Evolutionary conservation across 495 filamentous ascomycete species (phyloP).

Genomic region (Tetracladium setigerum): DNA sequence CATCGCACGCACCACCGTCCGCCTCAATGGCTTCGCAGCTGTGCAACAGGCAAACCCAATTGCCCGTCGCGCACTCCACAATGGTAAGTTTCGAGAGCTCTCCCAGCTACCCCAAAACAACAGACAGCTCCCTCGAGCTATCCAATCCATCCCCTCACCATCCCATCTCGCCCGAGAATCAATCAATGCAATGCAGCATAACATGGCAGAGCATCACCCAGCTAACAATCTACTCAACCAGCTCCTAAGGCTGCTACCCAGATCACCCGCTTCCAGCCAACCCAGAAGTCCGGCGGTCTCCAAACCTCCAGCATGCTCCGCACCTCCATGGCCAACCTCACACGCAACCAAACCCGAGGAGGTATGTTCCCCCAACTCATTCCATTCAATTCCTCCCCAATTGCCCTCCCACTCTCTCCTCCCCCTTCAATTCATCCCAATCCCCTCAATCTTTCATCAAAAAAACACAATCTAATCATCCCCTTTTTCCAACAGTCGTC

Average conservation of each 20-base stretch:
- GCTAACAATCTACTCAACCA: slow-evolving; percentile 1
- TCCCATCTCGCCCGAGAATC: too few species aligned
- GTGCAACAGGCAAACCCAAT: slow-evolving; percentile 14
- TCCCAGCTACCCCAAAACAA: neutral
- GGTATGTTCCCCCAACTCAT: too few species aligned
- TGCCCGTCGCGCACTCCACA: slow-evolving; percentile 16
- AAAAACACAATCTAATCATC: neutral
- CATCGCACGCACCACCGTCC: slow-evolving; percentile 10
- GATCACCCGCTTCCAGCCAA: slow-evolving; percentile 14
- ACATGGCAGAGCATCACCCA: neutral
- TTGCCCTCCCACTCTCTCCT: too few species aligned
- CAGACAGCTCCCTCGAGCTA: neutral
- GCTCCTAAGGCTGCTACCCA: slow-evolving; percentile 6
- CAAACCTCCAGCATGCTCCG: slow-evolving; percentile 12
- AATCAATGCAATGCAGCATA: too few species aligned
- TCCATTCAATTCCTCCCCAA: too few species aligned
- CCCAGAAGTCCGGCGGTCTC: slow-evolving; percentile 6
- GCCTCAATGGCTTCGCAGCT: slow-evolving; percentile 14
- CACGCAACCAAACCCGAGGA: slow-evolving; percentile 15
- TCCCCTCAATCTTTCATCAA: too few species aligned
- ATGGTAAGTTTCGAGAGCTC: slow-evolving; percentile 8
- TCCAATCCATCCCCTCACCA: neutral
- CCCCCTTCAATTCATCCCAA: too few species aligned
- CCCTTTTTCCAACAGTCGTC: slow-evolving; percentile 23
- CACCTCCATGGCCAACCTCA: slow-evolving; percentile 9